phyloP scores from a whole-genome alignment of 2,329 filamentous ascomycete genomes.

The Trichoderma brevicompactum region DNA sequence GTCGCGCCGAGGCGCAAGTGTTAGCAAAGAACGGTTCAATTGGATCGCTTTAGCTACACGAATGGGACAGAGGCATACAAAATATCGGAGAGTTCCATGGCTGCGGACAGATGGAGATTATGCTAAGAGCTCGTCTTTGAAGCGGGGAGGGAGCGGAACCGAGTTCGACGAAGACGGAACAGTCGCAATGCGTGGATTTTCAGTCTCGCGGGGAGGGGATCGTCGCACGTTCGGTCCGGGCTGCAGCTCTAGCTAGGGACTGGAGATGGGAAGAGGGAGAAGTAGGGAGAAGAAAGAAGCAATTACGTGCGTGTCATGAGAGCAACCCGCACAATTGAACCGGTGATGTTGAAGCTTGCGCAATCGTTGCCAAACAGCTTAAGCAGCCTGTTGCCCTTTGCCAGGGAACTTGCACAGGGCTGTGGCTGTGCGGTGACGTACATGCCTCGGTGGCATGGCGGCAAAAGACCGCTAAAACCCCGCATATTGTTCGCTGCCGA shows the following conservation, averaged over 20 bases:
- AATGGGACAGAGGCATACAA: conserved; percentile 10
- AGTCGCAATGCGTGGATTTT: conserved; percentile 22
- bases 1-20: conserved; percentile 24
- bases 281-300: neutral
- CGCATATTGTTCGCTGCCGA: neutral
- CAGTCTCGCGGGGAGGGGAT: conserved; percentile 5
- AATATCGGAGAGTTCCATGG: conserved; percentile 27
- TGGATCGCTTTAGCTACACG: neutral
- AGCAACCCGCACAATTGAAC: neutral
- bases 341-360: conserved; percentile 19
- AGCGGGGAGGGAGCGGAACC: neutral
- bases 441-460: neutral
- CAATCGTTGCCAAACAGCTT: conserved; percentile 13
- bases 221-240: conserved; percentile 10
- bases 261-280: neutral
- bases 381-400: neutral
- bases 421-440: conserved; percentile 27
- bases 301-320: conserved; percentile 2
- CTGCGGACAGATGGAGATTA: neutral
- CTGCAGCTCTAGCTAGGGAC: neutral
- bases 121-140: neutral
- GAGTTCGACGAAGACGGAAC: neutral
- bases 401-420: neutral
- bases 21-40: conserved; percentile 15
- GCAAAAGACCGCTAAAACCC: neutral